These are phyloP conservation scores for Vanderwaltozyma yarrowii DNA, from an alignment of 805 yeast species.

Conservation along the genomic window DNA sequence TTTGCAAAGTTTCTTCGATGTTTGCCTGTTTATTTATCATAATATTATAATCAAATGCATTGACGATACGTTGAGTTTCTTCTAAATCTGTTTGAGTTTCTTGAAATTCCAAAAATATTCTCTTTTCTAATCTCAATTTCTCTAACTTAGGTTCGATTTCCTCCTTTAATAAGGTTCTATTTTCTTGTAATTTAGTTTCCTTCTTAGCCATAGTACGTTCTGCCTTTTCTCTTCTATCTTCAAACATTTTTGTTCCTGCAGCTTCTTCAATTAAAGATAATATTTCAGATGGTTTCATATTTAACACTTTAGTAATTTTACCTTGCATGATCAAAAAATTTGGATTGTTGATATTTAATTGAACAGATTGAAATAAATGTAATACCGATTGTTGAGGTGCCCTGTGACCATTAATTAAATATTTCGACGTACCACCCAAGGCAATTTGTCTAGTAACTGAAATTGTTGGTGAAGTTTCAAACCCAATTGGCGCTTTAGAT, in stretches of 20 bases:
- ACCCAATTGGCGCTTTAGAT: conserved; percentile 75
- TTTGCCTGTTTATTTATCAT: conserved; percentile 34
- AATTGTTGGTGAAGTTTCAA: conserved; percentile 64
- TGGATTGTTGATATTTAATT: conserved; percentile 91
- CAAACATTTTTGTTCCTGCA: conserved; percentile 94
- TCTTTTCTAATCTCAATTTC: conserved; percentile 68
- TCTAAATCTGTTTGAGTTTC: conserved; percentile 75
- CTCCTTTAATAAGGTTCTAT: conserved; percentile 59
- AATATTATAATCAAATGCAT: conserved; percentile 59
- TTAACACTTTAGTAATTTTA: conserved; percentile 89
- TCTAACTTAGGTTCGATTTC: conserved; percentile 91
- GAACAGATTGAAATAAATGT: conserved; percentile 87
- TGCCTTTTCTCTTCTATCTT: conserved; percentile 86
- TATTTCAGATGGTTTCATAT: conserved; percentile 90
- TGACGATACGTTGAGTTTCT: conserved; percentile 58
- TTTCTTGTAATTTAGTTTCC: conserved; percentile 74
- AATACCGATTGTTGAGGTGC: conserved; percentile 92
- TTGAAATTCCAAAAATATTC: conserved; percentile 76
- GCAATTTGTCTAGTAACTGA: conserved; percentile 88
- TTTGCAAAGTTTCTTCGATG: conserved; percentile 34
- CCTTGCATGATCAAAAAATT: conserved; percentile 98
- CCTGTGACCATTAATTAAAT: conserved; percentile 87
- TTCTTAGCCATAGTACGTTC: conserved; percentile 86
- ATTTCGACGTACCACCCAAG: conserved; percentile 86
- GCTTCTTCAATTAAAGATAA: conserved; percentile 93